phyloP scores from a whole-genome alignment of 768 basidiomycete species.

The Termitomyces heimii region DNA sequence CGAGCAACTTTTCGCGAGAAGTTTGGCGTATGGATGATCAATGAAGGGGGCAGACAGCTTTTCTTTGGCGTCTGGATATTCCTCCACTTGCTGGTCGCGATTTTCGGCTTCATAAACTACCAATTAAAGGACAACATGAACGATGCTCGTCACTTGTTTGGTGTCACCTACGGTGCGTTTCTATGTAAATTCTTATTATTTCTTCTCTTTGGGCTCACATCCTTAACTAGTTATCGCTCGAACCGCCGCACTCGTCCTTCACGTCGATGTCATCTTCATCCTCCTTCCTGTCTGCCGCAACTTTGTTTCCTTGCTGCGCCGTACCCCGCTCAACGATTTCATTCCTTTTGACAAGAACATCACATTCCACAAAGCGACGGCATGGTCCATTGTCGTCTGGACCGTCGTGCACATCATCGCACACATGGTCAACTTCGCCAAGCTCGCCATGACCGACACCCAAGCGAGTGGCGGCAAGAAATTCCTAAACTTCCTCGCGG shows the following conservation, averaged over 20 bases:
- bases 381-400: conserved; percentile 83
- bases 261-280: conserved; percentile 90
- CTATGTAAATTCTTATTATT: conserved; percentile 23
- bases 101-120: conserved; percentile 76
- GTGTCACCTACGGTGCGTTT: conserved; percentile 66
- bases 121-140: conserved; percentile 71
- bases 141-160: conserved; percentile 64
- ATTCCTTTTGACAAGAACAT: conserved; percentile 95
- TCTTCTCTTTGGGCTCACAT: conserved; percentile 26
- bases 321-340: conserved; percentile 77
- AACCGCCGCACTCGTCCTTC: conserved; percentile 82
- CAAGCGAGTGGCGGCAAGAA: conserved; percentile 50
- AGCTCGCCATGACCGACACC: conserved; percentile 52
- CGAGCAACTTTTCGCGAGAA: conserved; percentile 37
- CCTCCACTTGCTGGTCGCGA: conserved; percentile 72
- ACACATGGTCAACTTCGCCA: conserved; percentile 82
- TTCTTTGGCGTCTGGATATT: conserved; percentile 81
- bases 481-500: conserved; percentile 63
- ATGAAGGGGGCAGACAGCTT: conserved; percentile 75
- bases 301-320: conserved; percentile 85
- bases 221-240: conserved; percentile 68
- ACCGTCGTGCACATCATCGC: conserved; percentile 72
- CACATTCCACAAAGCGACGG: conserved; percentile 85
- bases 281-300: conserved; percentile 94
- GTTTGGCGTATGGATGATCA: conserved; percentile 85